Evolutionary conservation across 495 filamentous ascomycete genomes (phyloP), one percentile per base, ranked within the genome.

Genomic region (Margaritispora aquatica): DNA sequence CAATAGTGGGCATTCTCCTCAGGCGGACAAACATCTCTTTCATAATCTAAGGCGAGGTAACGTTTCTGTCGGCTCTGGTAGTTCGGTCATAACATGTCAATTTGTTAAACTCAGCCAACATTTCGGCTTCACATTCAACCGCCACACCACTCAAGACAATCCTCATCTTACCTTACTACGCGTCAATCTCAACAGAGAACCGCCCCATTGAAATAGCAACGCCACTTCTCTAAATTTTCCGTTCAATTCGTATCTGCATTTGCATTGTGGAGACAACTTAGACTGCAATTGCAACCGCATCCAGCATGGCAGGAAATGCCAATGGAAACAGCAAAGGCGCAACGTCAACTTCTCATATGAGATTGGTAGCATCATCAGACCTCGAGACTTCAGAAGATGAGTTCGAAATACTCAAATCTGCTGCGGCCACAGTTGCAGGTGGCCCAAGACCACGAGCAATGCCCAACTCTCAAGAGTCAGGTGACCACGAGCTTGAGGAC

Each of bases 361-460:
- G 13, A 20, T 55, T 34, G 60, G 49, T 22, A 54, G n/a, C n/a
- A n/a, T n/a, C n/a, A n/a, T n/a, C n/a, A n/a, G n/a, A n/a, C n/a
- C n/a, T 62, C 11, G 55, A 63, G 9, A 23, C 51, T 10, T 55
- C 54, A 7, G 60, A 55, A 3, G 59, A 61, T 19, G 62, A 65
- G 21, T 41, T 31, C 8, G 60, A 61, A 5, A 15, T 51, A 4
- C 44, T 27, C 34, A 46, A 58, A 38, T 60, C 57, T 36, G 41
- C 58, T 20, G 51, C 29, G 21, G 44, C n/a, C n/a, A n/a, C n/a
- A n/a, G n/a, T n/a, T n/a, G n/a, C 36, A 27, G 56, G 49, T 60
- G 54, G 52, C 54, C n/a, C n/a, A n/a, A n/a, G n/a, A 55, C 51
- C 55, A 63, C 79, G 57, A 77, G 79, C n/a, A 57, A 69, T 80